Evolutionary conservation across 2,329 filamentous ascomycete species (phyloP), one percentile per base, ranked within the genome.

Genomic region (Metarhizium album): DNA sequence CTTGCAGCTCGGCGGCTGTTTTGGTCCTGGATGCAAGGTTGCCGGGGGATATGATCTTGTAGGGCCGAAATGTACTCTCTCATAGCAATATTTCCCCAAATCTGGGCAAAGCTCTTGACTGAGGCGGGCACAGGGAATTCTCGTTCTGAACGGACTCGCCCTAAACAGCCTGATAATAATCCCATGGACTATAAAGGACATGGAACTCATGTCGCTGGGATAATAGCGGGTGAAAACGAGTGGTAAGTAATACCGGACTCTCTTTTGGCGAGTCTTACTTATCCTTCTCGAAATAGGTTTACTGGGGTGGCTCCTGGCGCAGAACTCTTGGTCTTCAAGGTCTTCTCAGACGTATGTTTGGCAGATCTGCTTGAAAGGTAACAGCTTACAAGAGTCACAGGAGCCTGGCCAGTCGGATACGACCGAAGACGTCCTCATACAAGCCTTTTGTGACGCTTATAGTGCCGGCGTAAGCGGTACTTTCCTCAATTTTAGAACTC

Each of bases 241-340:
- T 64, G 62, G 64, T 59, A 53, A 49, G 47, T 23, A 22, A 7
- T 2, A 13, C 11, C 29, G 43, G 29, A 45, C 38, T 14, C 47
- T 52, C 11, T 18, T 46, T 0, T 58, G 7, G 18, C 6, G 18
- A 3, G 23, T 13, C 8, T 16, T 8, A 13, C 24, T 49, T n/a
- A 52, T 14, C 18, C 8, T 24, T 24, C 18, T 29, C 8, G 18
- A 11, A 40, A 31, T 27, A 72, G 59, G 64, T 68, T 72, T 46
- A 69, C 63, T 40, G 72, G 72, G 33, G 72, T 73, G 51, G 71
- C 71, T 0, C 73, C 71, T 4, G 68, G 71, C 52, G 71, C 70
- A 9, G 68, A 67, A 20, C 57, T 75, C 9, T 67, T 71, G 14
- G 63, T 67, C 9, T 75, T 72, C 58, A 69, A 71, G 48, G 69